Evolutionary conservation across 371 early-diverging fungal species (phyloP).

Genomic region (Rhizopus arrhizus): DNA sequence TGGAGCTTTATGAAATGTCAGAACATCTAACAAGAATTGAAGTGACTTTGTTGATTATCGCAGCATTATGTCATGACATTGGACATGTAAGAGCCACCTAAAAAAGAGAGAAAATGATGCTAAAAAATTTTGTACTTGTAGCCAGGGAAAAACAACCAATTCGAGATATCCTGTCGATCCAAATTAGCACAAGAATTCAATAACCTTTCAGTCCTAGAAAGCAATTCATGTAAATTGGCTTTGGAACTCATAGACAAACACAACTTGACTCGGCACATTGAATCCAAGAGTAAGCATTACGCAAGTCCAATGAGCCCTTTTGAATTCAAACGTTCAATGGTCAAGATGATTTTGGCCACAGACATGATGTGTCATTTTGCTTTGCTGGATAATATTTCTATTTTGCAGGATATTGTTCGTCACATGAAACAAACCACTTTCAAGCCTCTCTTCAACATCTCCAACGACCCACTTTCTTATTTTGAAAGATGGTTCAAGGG

Average conservation of each 20-base stretch:
- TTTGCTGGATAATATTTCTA: conserved; percentile 40
- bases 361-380: conserved; percentile 87
- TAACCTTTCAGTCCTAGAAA: conserved; percentile 81
- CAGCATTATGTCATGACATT: conserved; percentile 87
- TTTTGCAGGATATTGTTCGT: background rate
- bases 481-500: too few species aligned
- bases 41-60: conserved; percentile 71
- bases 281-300: conserved; percentile 1
- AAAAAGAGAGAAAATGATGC: too few species aligned
- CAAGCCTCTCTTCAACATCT: too few species aligned
- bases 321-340: conserved; percentile 50
- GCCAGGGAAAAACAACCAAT: conserved; percentile 90
- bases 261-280: conserved; percentile 57
- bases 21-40: conserved; percentile 67
- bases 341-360: conserved; percentile 76
- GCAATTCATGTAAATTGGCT: conserved; percentile 74
- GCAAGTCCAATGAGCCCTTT: too few species aligned
- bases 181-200: conserved; percentile 67
- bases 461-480: too few species aligned
- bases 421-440: too few species aligned
- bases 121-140: conserved; percentile 22
- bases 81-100: conserved; percentile 72
- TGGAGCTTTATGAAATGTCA: conserved; percentile 63
- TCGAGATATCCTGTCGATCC: conserved; percentile 79
- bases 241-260: conserved; percentile 74